These are phyloP conservation scores for Micractinium conductrix DNA, from an alignment of 139 green algal genomes.

Conservation along the genomic window DNA sequence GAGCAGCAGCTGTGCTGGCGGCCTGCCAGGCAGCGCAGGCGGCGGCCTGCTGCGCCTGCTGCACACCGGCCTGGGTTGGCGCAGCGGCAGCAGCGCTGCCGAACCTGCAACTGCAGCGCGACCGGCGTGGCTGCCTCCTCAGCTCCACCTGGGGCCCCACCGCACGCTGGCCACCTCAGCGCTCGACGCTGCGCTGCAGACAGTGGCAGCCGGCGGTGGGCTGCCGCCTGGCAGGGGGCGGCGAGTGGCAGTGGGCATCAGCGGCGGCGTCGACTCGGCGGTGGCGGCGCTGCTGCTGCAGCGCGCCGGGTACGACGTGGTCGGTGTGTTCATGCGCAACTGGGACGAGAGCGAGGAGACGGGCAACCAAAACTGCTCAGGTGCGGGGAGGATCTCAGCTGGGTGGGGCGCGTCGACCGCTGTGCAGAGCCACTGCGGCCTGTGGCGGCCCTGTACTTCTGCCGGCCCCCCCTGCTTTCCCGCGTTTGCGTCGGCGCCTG, in stretches of 20 bases:
- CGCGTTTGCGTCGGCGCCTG: too few species aligned
- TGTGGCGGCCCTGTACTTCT: background rate
- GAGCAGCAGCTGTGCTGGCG: background rate
- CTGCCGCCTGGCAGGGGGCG: background rate
- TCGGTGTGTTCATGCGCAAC: conserved; percentile 84
- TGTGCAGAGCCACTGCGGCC: background rate
- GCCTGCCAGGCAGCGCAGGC: background rate
- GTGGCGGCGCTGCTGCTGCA: conserved; percentile 74
- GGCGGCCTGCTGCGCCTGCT: conserved; percentile 1
- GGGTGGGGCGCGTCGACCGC: background rate
- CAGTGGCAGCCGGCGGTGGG: background rate
- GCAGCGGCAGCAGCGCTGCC: background rate
- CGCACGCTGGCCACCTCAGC: too few species aligned
- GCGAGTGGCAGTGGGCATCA: conserved; percentile 74
- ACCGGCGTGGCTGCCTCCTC: too few species aligned
- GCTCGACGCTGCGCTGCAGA: too few species aligned
- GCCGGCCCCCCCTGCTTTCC: background rate
- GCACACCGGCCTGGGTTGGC: background rate
- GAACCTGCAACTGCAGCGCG: too few species aligned
- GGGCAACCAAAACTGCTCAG: conserved; percentile 61
- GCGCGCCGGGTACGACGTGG: conserved; percentile 56
- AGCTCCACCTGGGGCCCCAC: too few species aligned
- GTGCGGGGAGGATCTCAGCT: background rate
- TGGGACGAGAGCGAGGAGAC: conserved; percentile 84
- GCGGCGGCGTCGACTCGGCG: conserved; percentile 85